These are phyloP conservation scores for Aspergillus ochraceoroseus DNA, from an alignment of 2,329 filamentous ascomycete genomes.

Conservation along the genomic window DNA sequence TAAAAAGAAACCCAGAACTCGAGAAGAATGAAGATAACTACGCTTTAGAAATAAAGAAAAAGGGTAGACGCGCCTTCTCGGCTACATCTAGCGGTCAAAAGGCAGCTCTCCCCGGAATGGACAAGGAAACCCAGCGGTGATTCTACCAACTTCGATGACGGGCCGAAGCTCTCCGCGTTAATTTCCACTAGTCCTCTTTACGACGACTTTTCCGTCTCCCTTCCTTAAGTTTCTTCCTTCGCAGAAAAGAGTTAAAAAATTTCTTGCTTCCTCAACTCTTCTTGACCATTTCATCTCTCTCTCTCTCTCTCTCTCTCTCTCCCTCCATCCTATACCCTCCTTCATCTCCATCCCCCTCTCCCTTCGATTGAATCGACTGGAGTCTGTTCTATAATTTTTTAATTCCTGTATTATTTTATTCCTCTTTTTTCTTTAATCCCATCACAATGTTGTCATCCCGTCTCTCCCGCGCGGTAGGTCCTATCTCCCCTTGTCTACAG, in stretches of 20 bases:
- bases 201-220: slow-evolving; percentile 16
- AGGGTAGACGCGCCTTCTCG: too few species aligned
- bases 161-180: slow-evolving; percentile 35
- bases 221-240: slow-evolving; percentile 29
- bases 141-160: slow-evolving; percentile 39
- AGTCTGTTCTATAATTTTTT: slow-evolving; percentile 28
- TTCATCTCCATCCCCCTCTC: slow-evolving; percentile 19
- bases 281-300: slow-evolving; percentile 8
- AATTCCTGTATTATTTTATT: slow-evolving; percentile 36
- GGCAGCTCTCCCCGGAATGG: too few species aligned
- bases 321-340: slow-evolving; percentile 15
- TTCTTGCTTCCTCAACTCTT: slow-evolving; percentile 21
- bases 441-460: slow-evolving; percentile 66
- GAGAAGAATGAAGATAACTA: too few species aligned
- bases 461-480: slow-evolving; percentile 71
- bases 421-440: slow-evolving; percentile 25
- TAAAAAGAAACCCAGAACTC: too few species aligned
- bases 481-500: slow-evolving; percentile 10
- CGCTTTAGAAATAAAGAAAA: too few species aligned
- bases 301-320: slow-evolving; percentile 6
- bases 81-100: slow-evolving; percentile 22
- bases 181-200: slow-evolving; percentile 29
- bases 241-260: slow-evolving; percentile 16
- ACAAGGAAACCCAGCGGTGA: too few species aligned
- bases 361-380: slow-evolving; percentile 35